phyloP scores from a whole-genome alignment of 2,329 filamentous ascomycete genomes.

The Neofusicoccum laricinum region DNA sequence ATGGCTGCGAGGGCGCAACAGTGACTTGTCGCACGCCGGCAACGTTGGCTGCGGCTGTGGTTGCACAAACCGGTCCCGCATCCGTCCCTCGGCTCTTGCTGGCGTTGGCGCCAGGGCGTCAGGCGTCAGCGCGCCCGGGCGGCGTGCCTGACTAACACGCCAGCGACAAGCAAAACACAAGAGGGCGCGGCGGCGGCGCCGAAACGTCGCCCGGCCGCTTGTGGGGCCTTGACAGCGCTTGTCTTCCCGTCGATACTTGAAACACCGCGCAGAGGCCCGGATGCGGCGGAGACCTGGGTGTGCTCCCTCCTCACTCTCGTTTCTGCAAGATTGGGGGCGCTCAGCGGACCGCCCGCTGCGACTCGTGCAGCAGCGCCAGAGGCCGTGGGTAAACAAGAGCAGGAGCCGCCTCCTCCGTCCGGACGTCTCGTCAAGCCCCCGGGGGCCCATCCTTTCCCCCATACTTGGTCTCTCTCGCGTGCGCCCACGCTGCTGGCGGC shows the following conservation, averaged over 20 bases:
- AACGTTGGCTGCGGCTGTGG: too few relatives aligned
- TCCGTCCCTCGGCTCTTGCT: too few relatives aligned
- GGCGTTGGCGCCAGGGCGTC: too few relatives aligned
- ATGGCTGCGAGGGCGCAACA: too few relatives aligned
- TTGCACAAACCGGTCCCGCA: too few relatives aligned
- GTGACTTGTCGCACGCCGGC: too few relatives aligned
- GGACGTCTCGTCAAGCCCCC: constrained; percentile 1
- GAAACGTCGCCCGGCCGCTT: neutral
- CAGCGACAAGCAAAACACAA: neutral
- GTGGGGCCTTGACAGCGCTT: neutral
- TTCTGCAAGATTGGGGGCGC: neutral
- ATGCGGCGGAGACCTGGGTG: neutral
- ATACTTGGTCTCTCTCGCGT: neutral
- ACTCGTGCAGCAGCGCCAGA: neutral
- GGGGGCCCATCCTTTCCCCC: neutral
- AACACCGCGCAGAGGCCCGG: neutral
- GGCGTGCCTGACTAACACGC: neutral
- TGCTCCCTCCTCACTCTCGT: neutral
- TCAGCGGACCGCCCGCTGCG: neutral
- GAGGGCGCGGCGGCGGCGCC: neutral
- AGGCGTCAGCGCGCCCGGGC: too few relatives aligned
- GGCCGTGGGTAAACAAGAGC: neutral
- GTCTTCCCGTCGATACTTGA: neutral
- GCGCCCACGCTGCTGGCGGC: too few relatives aligned
- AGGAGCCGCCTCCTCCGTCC: neutral